phyloP scores from a whole-genome alignment of 768 basidiomycete genomes.

The Crassisporium funariophilum region DNA sequence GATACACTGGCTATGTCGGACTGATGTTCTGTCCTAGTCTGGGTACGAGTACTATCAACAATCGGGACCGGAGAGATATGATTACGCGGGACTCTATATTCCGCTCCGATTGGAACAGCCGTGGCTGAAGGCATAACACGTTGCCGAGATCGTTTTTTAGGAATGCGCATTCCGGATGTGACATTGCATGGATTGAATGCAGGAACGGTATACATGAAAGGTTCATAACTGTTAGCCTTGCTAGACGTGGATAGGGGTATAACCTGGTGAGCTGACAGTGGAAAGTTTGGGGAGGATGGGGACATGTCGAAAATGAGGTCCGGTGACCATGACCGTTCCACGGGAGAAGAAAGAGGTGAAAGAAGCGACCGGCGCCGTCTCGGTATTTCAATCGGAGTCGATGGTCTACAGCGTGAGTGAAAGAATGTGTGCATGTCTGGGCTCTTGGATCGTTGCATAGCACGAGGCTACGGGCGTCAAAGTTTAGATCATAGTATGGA shows the following conservation, averaged over 20 bases:
- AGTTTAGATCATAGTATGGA: too few species aligned
- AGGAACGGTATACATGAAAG: constrained; percentile 45
- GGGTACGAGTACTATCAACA: too few species aligned
- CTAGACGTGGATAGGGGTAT: constrained; percentile 20
- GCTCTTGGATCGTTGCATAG: constrained; percentile 13
- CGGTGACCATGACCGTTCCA: constrained; percentile 37
- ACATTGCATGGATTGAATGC: constrained; percentile 17
- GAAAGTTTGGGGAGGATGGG: constrained; percentile 36
- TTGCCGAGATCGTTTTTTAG: constrained; percentile 12
- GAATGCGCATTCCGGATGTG: constrained; percentile 7
- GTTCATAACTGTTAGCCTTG: constrained; percentile 27
- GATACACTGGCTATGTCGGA: neutral
- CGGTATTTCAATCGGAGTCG: constrained; percentile 51
- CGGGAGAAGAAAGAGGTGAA: constrained; percentile 27
- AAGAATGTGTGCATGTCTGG: constrained; percentile 21
- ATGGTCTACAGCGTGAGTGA: constrained; percentile 26
- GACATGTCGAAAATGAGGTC: constrained; percentile 61
- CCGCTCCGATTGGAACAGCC: constrained; percentile 5
- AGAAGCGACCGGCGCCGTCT: constrained; percentile 27
- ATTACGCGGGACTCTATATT: neutral
- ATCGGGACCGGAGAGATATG: neutral
- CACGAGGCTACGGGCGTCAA: too few species aligned
- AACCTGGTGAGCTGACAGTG: constrained; percentile 18
- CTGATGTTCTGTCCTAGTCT: neutral
- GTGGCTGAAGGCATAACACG: constrained; percentile 10